Base-by-base conservation (phyloP, 495 filamentous ascomycete species). In the Massariosphaeria phaeospora region DNA sequence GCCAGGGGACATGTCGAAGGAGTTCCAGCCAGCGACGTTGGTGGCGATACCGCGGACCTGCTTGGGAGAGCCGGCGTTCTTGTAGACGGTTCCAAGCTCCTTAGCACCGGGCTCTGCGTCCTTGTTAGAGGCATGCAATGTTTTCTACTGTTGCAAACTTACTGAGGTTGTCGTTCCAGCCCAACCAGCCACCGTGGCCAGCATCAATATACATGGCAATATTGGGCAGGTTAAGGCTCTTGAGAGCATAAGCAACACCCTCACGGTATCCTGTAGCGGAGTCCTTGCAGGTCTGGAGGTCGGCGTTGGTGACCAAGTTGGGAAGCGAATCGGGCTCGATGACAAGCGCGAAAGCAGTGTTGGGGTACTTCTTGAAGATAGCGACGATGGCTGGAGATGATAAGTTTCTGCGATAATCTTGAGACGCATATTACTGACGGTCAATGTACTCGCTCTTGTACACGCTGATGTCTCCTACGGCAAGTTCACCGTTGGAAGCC, bases 201-300 rank as follows among this genome's bases (percentile, higher is more conserved):
- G 84, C 87, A 65, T 93, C 88, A 42, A 93, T 60, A 70, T 93
- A 91, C 86, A 88, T 88, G 59, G 83, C 70, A 52, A 91, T 86
- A 70, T 91, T 89, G 59, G 80, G 78, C 11, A 90, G 75, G 72
- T 87, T 83, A 59, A 91, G 75, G 55, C 78, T 70, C 59, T 77
- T 77, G 56, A 91, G 67, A 3, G 88, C 86, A 66, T 93, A 90
- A 11, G 82, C 78, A 31, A 83, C 79, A 67, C 84, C 79, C 40
- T 83, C 79, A 57, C 81, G 75, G 72, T 89, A 93, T 10, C 80
- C 77, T 31, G 70, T 53, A 38, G 81, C 73, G 45, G 83, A 79
- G 57, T 79, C 70, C 49, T 82, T 68, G 71, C 87, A 91, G 39
- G 84, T 80, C 17, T 72, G 47, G 30, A 83, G 69, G 65, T 74